Evolutionary conservation across 371 early-diverging fungal species (phyloP).

Genomic region (Apophysomyces ossiformis): DNA sequence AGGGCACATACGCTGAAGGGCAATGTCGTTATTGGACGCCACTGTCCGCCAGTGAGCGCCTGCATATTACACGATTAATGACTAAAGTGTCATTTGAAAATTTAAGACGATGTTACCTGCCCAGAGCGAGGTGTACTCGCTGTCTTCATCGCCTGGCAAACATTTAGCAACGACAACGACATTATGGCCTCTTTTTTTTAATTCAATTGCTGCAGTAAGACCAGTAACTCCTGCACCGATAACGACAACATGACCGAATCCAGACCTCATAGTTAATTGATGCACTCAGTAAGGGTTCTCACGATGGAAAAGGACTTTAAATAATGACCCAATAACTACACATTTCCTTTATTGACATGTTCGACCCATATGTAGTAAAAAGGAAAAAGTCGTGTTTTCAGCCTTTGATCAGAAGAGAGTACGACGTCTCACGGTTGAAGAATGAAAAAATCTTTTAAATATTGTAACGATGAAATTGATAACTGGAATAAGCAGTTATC

Average conservation of each 20-base stretch:
- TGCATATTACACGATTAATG: conserved; percentile 7
- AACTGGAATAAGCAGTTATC: no score
- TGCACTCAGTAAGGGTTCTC: no score
- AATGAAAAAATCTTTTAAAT: no score
- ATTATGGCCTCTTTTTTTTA: conserved; percentile 58
- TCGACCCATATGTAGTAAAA: no score
- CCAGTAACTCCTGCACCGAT: conserved; percentile 82
- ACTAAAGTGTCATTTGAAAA: background rate
- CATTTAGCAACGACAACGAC: conserved; percentile 63
- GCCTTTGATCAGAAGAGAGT: no score
- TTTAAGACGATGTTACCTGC: conserved; percentile 54
- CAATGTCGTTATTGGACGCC: conserved; percentile 43
- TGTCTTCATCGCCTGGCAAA: conserved; percentile 54
- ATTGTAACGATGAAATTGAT: no score
- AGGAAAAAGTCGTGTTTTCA: no score
- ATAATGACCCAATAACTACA: no score
- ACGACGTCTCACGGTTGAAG: no score
- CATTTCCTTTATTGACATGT: no score
- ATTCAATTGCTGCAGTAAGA: conserved; percentile 62
- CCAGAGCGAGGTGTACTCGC: conserved; percentile 75
- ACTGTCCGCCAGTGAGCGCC: conserved; percentile 80
- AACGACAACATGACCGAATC: conserved; percentile 41
- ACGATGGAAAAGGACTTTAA: no score
- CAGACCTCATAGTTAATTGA: background rate
- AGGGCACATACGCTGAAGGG: conserved; percentile 44